Evolutionary conservation across 352 stramenopile species (phyloP).

Genomic region (Pythium guiyangense): DNA sequence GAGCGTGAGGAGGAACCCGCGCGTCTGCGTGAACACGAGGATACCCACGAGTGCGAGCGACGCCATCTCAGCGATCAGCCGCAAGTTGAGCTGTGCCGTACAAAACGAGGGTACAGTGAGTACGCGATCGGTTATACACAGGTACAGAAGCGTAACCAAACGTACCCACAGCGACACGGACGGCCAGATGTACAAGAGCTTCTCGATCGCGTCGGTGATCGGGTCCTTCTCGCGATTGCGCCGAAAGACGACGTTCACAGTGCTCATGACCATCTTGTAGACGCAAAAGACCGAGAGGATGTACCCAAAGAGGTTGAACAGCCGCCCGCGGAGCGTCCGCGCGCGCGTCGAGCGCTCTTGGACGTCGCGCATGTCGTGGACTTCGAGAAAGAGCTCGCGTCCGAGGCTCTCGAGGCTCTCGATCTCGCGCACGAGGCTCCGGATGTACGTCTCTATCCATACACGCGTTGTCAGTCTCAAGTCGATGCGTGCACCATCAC

Average conservation of each 20-base stretch:
- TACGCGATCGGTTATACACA: no score
- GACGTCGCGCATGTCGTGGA: constrained; percentile 75
- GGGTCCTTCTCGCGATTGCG: constrained; percentile 80
- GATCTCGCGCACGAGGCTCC: constrained; percentile 64
- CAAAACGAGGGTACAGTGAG: background rate
- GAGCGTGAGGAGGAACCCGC: constrained; percentile 71
- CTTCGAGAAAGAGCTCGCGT: constrained; percentile 75
- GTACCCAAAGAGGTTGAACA: constrained; percentile 84
- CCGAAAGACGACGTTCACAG: constrained; percentile 73
- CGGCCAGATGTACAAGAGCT: constrained; percentile 80
- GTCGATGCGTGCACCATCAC: no score
- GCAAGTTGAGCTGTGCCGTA: constrained; percentile 54
- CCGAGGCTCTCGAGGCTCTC: constrained; percentile 72
- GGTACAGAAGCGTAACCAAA: no score
- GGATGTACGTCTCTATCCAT: constrained; percentile 53
- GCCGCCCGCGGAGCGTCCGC: constrained; percentile 52
- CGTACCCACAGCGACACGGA: constrained; percentile 56
- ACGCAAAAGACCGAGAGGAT: constrained; percentile 74
- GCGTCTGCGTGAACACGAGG: constrained; percentile 80
- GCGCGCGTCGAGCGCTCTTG: constrained; percentile 54
- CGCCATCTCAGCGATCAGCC: constrained; percentile 73
- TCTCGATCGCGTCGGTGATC: constrained; percentile 77
- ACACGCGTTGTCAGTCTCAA: no score
- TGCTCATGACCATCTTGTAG: constrained; percentile 88
- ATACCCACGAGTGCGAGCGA: constrained; percentile 77